phyloP scores from a whole-genome alignment of 129 eudicot genomes.

The Flaveria linearis region DNA sequence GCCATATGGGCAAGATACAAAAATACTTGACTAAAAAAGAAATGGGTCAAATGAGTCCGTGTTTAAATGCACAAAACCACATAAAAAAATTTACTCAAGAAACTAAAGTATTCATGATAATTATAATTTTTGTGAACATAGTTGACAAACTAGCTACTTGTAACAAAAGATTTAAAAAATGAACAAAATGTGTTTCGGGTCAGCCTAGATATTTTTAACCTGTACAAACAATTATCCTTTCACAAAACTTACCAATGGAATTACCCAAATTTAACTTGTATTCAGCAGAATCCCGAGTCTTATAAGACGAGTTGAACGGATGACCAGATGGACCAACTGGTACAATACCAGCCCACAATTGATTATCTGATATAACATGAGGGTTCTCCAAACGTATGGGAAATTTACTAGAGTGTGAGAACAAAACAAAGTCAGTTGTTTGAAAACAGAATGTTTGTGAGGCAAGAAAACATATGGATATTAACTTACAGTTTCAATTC shows the following conservation, averaged over 20 bases:
- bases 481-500: slow-evolving; percentile 82
- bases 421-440: slow-evolving; percentile 18
- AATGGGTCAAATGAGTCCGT: neutral
- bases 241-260: slow-evolving; percentile 74
- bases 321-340: slow-evolving; percentile 93
- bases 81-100: neutral
- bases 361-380: slow-evolving; percentile 87
- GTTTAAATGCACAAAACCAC: neutral
- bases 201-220: neutral
- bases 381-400: slow-evolving; percentile 94
- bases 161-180: neutral
- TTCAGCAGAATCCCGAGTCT: slow-evolving; percentile 79
- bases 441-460: neutral
- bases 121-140: neutral
- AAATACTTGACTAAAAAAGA: neutral
- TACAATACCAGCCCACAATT: slow-evolving; percentile 92
- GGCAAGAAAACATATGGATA: slow-evolving; percentile 20
- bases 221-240: neutral
- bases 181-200: neutral
- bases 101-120: neutral
- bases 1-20: neutral
- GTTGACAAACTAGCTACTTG: neutral
- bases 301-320: slow-evolving; percentile 85
- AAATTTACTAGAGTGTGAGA: slow-evolving; percentile 52
- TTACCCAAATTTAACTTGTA: slow-evolving; percentile 89